phyloP scores from a whole-genome alignment of 2,329 filamentous ascomycete genomes.

The Ophiostoma quercus region DNA sequence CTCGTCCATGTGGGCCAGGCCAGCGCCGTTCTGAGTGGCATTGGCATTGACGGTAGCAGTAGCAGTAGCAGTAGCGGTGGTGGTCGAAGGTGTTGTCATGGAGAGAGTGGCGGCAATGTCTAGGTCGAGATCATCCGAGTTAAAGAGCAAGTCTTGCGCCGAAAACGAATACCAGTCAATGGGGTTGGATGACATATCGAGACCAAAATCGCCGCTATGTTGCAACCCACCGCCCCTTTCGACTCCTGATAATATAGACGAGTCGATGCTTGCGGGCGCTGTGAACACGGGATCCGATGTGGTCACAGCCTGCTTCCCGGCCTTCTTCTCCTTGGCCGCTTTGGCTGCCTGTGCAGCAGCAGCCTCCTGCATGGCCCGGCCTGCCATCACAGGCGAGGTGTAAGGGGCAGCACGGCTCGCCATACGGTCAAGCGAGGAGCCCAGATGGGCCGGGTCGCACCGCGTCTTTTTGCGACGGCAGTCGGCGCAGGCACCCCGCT shows the following conservation, averaged over 20 bases:
- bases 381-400: constrained; percentile 16
- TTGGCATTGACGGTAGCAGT: neutral
- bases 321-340: constrained; percentile 21
- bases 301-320: constrained; percentile 23
- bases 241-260: constrained; percentile 16
- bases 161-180: constrained; percentile 24
- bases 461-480: constrained; percentile 60
- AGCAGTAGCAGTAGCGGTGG: neutral
- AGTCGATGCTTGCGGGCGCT: neutral
- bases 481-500: constrained; percentile 61
- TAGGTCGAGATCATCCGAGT: constrained; percentile 22
- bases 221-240: constrained; percentile 15
- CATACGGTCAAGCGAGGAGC: neutral
- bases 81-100: neutral
- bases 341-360: constrained; percentile 20
- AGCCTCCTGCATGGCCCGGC: constrained; percentile 22
- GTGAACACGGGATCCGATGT: constrained; percentile 16
- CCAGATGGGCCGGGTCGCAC: constrained; percentile 55
- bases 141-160: constrained; percentile 15
- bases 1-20: constrained; percentile 7
- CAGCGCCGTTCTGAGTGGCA: neutral
- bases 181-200: constrained; percentile 18
- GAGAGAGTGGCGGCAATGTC: constrained; percentile 19
- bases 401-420: constrained; percentile 24
- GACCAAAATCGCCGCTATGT: constrained; percentile 1